Evolutionary conservation across 176 grass and related monocot species (phyloP).

Genomic region (Oryza glumipatula): DNA sequence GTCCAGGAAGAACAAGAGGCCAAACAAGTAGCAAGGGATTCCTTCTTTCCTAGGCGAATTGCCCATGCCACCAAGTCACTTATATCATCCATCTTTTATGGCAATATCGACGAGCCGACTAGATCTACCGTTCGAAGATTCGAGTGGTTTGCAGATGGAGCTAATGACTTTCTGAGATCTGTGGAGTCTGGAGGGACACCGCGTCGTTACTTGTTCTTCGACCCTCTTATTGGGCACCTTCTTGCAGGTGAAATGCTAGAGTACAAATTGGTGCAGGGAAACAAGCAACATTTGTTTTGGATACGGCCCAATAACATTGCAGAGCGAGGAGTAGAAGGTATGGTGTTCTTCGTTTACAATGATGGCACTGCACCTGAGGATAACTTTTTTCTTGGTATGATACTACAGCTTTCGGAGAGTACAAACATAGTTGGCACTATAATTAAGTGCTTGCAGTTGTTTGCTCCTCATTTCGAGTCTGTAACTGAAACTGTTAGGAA

Average conservation of each 20-base stretch:
- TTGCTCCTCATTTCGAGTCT: neutral
- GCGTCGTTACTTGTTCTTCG: neutral
- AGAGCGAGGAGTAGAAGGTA: neutral
- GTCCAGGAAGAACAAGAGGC: neutral
- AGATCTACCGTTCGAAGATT: neutral
- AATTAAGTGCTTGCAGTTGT: conserved; percentile 7
- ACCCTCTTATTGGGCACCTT: conserved; percentile 11
- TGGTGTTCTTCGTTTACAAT: neutral
- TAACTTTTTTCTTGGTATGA: neutral
- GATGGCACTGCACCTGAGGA: neutral
- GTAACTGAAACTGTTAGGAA: conserved; percentile 1
- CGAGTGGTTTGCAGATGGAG: conserved; percentile 7
- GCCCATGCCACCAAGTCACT: neutral
- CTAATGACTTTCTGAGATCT: neutral
- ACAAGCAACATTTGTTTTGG: neutral
- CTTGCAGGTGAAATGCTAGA: neutral
- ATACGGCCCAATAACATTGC: neutral
- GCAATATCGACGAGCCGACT: no score
- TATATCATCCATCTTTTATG: neutral
- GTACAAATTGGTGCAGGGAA: neutral
- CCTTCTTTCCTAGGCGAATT: neutral
- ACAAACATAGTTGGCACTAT: conserved; percentile 1
- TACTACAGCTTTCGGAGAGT: neutral
- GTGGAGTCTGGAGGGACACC: conserved; percentile 24
- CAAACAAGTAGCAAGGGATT: neutral